These are phyloP conservation scores for Exidia glandulosa DNA, from an alignment of 768 basidiomycete genomes.

Conservation along the genomic window DNA sequence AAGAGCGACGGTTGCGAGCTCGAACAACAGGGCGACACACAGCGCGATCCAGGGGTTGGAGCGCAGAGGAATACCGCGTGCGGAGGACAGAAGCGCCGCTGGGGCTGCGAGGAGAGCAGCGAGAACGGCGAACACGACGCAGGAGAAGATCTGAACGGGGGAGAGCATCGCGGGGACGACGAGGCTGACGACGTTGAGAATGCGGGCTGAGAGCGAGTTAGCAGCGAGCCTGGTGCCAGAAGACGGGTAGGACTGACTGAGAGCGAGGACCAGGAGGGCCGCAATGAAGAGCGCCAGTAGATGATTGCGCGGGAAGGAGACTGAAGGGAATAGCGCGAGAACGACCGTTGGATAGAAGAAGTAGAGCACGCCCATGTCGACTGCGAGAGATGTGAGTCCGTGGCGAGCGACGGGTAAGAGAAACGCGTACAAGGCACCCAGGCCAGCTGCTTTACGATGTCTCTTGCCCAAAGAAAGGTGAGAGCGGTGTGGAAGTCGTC, in stretches of 20 bases:
- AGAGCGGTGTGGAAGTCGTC: too few species aligned
- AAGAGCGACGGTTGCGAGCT: not conserved
- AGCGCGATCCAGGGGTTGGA: not conserved
- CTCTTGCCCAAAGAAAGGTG: not conserved
- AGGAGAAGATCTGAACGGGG: too few species aligned
- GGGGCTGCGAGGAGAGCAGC: not conserved
- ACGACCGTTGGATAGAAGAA: not conserved
- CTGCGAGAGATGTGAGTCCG: not conserved
- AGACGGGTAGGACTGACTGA: too few species aligned
- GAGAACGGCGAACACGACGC: not conserved
- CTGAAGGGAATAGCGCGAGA: not conserved
- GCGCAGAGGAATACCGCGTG: not conserved
- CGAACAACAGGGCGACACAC: not conserved
- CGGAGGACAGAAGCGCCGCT: not conserved
- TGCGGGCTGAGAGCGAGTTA: too few species aligned
- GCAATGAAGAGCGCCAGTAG: not conserved
- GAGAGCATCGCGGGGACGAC: too few species aligned
- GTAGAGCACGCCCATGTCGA: not conserved
- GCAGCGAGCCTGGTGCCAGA: too few species aligned
- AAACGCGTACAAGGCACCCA: not conserved
- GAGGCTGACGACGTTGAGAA: too few species aligned
- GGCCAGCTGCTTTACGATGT: not conserved
- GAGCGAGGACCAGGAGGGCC: not conserved
- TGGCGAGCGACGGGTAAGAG: not conserved
- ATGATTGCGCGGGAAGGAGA: not conserved